Evolutionary conservation across 2,329 filamentous ascomycete species (phyloP).

Genomic region (Fusarium brevicatenulatum): DNA sequence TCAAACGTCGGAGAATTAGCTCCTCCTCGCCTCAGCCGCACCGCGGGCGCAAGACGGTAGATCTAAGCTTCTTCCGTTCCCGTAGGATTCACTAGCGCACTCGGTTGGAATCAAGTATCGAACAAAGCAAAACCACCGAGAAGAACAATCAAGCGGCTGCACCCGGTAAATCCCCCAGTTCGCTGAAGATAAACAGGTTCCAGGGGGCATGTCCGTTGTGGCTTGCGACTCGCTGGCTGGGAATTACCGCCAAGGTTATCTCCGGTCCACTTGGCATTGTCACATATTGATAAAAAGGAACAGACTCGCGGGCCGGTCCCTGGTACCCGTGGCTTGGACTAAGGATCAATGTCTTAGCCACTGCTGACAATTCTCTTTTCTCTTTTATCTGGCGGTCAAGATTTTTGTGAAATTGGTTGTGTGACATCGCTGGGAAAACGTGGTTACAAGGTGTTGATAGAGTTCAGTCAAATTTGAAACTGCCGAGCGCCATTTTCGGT

Average conservation of each 20-base stretch:
- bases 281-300: too few relatives aligned
- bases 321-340: background rate
- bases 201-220: background rate
- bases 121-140: background rate
- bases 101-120: background rate
- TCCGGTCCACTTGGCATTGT: background rate
- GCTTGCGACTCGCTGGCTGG: background rate
- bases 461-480: background rate
- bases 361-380: background rate
- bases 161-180: background rate
- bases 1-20: background rate
- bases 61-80: background rate
- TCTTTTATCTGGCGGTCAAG: background rate
- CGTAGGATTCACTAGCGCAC: background rate
- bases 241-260: background rate
- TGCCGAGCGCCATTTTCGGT: conserved; percentile 2
- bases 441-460: background rate
- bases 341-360: background rate
- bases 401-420: background rate
- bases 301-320: conserved; percentile 11
- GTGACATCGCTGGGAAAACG: background rate
- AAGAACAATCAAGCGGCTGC: background rate
- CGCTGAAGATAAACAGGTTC: background rate
- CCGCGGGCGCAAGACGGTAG: background rate
- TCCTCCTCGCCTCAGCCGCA: background rate